Percentiles rank a stretch among this genome's conserved stretches.
phyloP scores from a whole-genome alignment of 345 rosid species.

The Populus ilicifolia region DNA sequence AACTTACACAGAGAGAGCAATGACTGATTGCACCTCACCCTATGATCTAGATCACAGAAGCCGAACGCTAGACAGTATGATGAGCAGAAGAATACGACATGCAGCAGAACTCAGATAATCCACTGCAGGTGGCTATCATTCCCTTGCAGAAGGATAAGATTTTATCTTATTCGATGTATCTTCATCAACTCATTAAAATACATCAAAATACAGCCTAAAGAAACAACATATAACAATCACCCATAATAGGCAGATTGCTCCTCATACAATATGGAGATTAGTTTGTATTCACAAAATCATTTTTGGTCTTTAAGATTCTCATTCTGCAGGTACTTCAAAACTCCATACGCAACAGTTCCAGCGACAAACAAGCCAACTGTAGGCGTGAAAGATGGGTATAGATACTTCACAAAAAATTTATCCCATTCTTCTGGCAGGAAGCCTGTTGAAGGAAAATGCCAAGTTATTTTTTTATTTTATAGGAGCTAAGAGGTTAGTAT shows the following conservation, averaged over 20 bases:
- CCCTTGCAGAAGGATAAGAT: background rate
- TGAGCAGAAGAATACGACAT: background rate
- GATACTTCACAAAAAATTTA: slow-evolving; percentile 70
- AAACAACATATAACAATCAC: background rate
- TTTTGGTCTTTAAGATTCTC: slow-evolving; percentile 60
- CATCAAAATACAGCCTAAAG: background rate
- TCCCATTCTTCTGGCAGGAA: slow-evolving; percentile 87
- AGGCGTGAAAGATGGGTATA: slow-evolving; percentile 82
- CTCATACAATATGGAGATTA: slow-evolving; percentile 8
- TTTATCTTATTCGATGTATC: background rate
- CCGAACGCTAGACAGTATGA: background rate
- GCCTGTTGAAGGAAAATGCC: slow-evolving; percentile 41
- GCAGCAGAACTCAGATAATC: background rate
- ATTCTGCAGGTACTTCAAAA: slow-evolving; percentile 70
- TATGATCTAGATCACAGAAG: background rate
- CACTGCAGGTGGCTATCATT: background rate
- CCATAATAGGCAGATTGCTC: background rate
- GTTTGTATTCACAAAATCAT: slow-evolving; percentile 19
- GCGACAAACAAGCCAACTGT: slow-evolving; percentile 67
- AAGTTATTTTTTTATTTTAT: background rate
- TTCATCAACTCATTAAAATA: background rate
- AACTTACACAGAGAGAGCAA: background rate
- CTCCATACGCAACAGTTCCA: slow-evolving; percentile 76
- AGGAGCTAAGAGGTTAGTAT: background rate
- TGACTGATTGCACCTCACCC: background rate